These are phyloP conservation scores for Venturia oleaginea DNA, from an alignment of 2,329 filamentous ascomycete species.

Conservation along the genomic window DNA sequence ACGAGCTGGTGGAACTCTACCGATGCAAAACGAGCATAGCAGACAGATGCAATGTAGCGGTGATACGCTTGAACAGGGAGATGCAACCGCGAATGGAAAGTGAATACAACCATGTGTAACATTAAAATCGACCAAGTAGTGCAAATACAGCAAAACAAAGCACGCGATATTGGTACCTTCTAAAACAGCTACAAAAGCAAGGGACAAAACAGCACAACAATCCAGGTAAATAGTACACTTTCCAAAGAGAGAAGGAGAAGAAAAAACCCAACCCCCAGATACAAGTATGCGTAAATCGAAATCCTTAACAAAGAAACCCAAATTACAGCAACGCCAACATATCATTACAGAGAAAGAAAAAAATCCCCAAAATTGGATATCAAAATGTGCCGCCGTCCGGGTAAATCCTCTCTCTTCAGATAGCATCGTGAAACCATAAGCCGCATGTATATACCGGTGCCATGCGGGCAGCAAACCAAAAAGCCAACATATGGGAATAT, in stretches of 20 bases:
- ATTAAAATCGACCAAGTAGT: neutral
- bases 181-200: neutral
- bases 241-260: neutral
- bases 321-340: neutral
- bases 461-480: too few species aligned
- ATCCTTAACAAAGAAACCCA: neutral
- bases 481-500: neutral
- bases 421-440: neutral
- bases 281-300: neutral
- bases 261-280: neutral
- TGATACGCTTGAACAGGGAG: too few species aligned
- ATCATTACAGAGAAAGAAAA: neutral
- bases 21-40: neutral
- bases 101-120: neutral
- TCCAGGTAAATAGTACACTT: neutral
- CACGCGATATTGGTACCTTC: conserved; percentile 6
- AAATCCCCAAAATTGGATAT: neutral
- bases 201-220: neutral
- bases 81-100: neutral
- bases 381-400: neutral
- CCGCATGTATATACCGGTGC: neutral
- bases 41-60: neutral
- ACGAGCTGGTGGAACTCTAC: neutral
- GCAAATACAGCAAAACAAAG: neutral
- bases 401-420: neutral